Percentiles rank a stretch among this genome's conserved stretches.
Conservation (phyloP, 2,329 filamentous ascomycete genomes). For the Alternaria sp. region DNA sequence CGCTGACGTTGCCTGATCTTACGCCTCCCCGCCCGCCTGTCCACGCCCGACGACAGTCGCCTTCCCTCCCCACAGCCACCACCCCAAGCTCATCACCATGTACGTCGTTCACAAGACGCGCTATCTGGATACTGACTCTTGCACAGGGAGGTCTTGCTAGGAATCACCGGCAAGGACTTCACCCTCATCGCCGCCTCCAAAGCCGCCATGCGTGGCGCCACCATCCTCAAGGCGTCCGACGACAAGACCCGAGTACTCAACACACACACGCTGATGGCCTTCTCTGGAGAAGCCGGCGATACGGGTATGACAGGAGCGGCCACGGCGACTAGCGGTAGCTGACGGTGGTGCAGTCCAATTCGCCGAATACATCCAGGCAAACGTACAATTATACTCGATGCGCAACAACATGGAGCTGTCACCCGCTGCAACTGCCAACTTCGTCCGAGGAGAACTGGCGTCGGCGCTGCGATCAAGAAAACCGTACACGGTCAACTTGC, state of each 20-base stretch:
- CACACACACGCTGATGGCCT: slow-evolving; percentile 93
- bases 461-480: slow-evolving; percentile 87
- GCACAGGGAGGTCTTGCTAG: slow-evolving; percentile 91
- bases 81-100: slow-evolving; percentile 37
- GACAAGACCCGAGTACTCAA: slow-evolving; percentile 96
- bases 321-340: background rate
- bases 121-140: slow-evolving; percentile 22
- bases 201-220: slow-evolving; percentile 96
- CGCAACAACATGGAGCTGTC: slow-evolving; percentile 93
- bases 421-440: slow-evolving; percentile 86
- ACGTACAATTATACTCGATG: slow-evolving; percentile 98
- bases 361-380: slow-evolving; percentile 98
- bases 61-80: slow-evolving; percentile 8
- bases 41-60: background rate
- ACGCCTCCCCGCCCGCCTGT: background rate
- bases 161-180: slow-evolving; percentile 99
- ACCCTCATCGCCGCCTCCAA: slow-evolving; percentile 97
- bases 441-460: slow-evolving; percentile 92
- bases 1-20: background rate
- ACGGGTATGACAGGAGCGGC: slow-evolving; percentile 68
- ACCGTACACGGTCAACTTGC: slow-evolving; percentile 95
- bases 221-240: slow-evolving; percentile 91
- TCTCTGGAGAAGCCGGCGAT: slow-evolving; percentile 94
- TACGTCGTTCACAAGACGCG: slow-evolving; percentile 21
- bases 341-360: slow-evolving; percentile 77